phyloP scores from a whole-genome alignment of 192 early-diverging fungal genomes.

The Podila epigama region DNA sequence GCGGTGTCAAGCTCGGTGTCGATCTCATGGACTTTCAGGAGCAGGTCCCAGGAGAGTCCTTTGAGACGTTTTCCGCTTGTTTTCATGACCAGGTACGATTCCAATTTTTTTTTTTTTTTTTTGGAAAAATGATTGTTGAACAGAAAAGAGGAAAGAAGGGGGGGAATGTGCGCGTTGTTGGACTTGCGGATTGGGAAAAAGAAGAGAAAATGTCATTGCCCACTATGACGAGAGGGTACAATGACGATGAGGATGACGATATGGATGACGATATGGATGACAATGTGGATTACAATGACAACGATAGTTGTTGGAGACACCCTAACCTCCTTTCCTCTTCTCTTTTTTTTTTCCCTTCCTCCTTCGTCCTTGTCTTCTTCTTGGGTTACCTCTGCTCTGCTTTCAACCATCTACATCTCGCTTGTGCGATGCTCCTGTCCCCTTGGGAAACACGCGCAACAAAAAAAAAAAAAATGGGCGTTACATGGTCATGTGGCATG shows the following conservation, averaged over 20 bases:
- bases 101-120: neutral
- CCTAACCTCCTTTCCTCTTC: neutral
- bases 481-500: no score
- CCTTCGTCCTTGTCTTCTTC: neutral
- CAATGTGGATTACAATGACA: neutral
- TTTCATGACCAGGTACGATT: slow-evolving; percentile 46
- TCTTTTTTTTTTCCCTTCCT: neutral
- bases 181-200: no score
- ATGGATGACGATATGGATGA: neutral
- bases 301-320: neutral
- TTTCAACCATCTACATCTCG: neutral
- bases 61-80: slow-evolving; percentile 46
- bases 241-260: neutral
- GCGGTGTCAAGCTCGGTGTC: slow-evolving; percentile 48
- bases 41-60: slow-evolving; percentile 32
- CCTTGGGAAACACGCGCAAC: no score
- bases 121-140: neutral
- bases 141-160: neutral
- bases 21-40: slow-evolving; percentile 60
- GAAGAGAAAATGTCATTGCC: no score
- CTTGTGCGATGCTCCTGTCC: neutral
- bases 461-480: no score
- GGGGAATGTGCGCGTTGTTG: neutral
- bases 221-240: neutral
- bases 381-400: neutral